Conservation (phyloP, 164 flowering plant species). For the Aristolochia contorta region DNA sequence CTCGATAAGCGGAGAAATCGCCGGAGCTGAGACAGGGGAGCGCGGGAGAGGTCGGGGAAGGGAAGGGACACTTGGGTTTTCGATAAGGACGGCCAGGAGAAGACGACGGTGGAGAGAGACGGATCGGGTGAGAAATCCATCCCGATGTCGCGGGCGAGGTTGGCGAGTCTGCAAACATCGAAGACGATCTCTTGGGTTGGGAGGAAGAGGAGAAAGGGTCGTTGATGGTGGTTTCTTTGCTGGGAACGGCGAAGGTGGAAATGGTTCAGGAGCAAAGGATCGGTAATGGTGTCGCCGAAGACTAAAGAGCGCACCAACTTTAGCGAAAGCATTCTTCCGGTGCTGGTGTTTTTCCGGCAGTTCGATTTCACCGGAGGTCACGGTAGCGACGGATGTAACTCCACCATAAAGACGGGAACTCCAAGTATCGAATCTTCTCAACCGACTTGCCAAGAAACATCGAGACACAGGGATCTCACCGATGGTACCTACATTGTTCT, state of each 20-base stretch:
- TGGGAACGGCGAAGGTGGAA: constrained; percentile 4
- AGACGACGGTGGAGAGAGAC: constrained; percentile 57
- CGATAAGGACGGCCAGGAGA: constrained; percentile 39
- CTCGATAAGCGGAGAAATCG: constrained; percentile 35
- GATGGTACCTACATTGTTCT: too few relatives aligned
- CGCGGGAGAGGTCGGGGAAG: constrained; percentile 41
- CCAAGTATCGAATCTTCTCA: too few relatives aligned
- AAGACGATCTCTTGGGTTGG: constrained; percentile 44
- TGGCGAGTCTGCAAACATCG: constrained; percentile 43
- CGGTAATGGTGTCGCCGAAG: constrained; percentile 33
- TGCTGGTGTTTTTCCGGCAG: too few relatives aligned
- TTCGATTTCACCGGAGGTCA: too few relatives aligned
- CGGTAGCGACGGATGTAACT: too few relatives aligned
- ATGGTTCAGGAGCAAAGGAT: constrained; percentile 12
- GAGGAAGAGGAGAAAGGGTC: constrained; percentile 36
- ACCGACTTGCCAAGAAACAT: too few relatives aligned
- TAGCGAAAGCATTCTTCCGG: constrained; percentile 38
- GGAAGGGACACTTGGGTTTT: constrained; percentile 37
- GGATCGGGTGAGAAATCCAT: constrained; percentile 56
- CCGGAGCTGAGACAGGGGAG: constrained; percentile 36
- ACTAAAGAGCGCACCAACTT: constrained; percentile 56
- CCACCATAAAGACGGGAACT: too few relatives aligned
- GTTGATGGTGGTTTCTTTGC: not conserved
- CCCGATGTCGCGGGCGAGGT: constrained; percentile 54
- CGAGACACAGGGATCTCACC: too few relatives aligned